A percentile compares a stretch with the other conserved stretches of the same genome.
phyloP scores from a whole-genome alignment of 495 filamentous ascomycete genomes.

The Penicillium roqueforti region DNA sequence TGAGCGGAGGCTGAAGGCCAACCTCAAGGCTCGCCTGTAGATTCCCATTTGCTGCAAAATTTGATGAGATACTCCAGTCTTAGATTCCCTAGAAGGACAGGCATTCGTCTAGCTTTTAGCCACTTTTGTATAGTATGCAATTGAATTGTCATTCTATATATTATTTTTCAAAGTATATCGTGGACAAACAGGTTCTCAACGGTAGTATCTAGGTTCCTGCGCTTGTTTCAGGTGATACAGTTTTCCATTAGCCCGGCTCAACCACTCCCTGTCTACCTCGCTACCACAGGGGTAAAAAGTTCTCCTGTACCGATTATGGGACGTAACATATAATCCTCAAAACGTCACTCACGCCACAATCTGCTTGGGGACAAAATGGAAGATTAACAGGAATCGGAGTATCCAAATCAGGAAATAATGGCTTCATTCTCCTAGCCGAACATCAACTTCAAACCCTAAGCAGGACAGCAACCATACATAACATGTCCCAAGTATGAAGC shows the following conservation, averaged over 20 bases:
- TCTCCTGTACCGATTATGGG: not conserved
- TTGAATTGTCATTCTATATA: slow-evolving; percentile 1
- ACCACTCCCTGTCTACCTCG: not conserved
- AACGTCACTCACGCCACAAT: no score
- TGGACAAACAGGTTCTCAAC: not conserved
- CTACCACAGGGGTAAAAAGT: not conserved
- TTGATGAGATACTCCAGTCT: slow-evolving; percentile 10
- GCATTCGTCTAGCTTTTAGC: not conserved
- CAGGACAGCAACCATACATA: not conserved
- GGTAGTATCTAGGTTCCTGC: not conserved
- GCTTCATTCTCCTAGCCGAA: not conserved
- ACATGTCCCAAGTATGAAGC: not conserved
- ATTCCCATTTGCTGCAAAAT: slow-evolving; percentile 6
- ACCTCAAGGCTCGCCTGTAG: slow-evolving; percentile 48
- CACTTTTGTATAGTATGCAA: slow-evolving; percentile 4
- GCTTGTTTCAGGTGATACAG: not conserved
- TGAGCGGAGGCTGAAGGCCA: slow-evolving; percentile 73
- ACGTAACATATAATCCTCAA: not conserved
- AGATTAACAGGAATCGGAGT: no score
- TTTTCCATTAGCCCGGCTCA: not conserved
- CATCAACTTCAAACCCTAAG: not conserved
- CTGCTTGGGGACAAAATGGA: no score
- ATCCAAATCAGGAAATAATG: no score
- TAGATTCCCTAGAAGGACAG: slow-evolving; percentile 6
- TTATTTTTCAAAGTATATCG: not conserved